phyloP scores from a whole-genome alignment of 192 early-diverging fungal genomes.

The Rhizoclosmatium sp. region DNA sequence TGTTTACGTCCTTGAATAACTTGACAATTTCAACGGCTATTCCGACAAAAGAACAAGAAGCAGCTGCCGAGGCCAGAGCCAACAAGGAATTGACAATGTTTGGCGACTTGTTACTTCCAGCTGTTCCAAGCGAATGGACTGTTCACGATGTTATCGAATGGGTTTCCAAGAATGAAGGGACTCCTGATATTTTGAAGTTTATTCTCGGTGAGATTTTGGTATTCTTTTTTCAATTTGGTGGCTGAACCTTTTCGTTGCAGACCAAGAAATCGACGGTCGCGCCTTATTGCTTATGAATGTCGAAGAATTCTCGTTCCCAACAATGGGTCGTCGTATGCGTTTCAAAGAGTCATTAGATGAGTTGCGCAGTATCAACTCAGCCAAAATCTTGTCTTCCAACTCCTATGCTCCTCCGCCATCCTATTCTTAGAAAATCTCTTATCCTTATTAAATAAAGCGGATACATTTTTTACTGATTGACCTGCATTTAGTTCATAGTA shows the following conservation, averaged over 20 bases:
- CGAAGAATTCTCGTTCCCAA: background rate
- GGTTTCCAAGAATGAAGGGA: background rate
- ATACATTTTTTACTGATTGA: too few species aligned
- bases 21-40: too few species aligned
- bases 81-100: background rate
- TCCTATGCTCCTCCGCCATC: too few species aligned
- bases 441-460: too few species aligned
- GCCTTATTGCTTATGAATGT: background rate
- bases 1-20: too few species aligned
- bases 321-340: background rate
- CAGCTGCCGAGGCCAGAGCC: too few species aligned
- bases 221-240: too few species aligned
- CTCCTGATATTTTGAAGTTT: background rate
- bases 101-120: background rate
- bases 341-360: background rate
- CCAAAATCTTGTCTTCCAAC: too few species aligned
- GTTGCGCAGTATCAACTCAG: background rate
- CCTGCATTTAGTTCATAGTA: too few species aligned
- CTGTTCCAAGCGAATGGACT: background rate
- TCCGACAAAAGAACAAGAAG: too few species aligned
- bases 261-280: background rate
- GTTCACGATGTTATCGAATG: background rate
- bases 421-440: too few species aligned
- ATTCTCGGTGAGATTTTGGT: background rate
- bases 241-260: background rate